Evolutionary conservation across 805 yeast species (phyloP), one percentile per base, ranked within the genome.

Genomic region (Teunomyces panamensis): DNA sequence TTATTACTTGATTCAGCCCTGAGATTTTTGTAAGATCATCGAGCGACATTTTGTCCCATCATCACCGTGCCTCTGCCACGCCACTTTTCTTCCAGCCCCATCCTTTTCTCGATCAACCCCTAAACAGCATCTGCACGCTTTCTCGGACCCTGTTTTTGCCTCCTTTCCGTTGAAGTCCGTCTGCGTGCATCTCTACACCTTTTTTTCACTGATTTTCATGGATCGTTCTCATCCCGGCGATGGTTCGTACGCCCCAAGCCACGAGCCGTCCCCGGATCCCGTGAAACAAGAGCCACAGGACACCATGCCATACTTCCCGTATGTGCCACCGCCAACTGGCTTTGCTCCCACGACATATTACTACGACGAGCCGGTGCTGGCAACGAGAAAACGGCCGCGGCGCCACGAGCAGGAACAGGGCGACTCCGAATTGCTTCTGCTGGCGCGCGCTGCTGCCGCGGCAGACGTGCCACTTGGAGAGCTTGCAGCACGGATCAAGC

Each of bases 401-500:
- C 24, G 24, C 24, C 6, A 6, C 24, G 24, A 46, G 27, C 49
- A 26, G 13, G 49, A 46, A 24, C 68, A 65, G 13, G 67, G 71
- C 9, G 75, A 71, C 48, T 54, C 54, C 6, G 72, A 71, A 45
- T 56, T 73, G 46, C 68, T 67, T 44, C 68, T 63, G 33, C 46
- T 71, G 20, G 78, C 78, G 9, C 60, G 63, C 17, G 59, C 60
- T 42, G 63, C 66, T 5, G 45, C 67, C 8, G 58, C 66, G 4
- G 45, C 67, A 7, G 58, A 60, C 9, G 54, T 62, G 4, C 74
- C 82, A 1, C 60, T 79, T 6, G 55, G 68, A 3, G 75, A 74
- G 27, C 66, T 77, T 47, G 81, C 81, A 0, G 51, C 64, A 1
- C 64, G 70, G 28, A 72, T 79, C n/a, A 70, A 70, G 51, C 64